Evolutionary conservation across 2,329 filamentous ascomycete genomes (phyloP), one percentile per base, ranked within the genome.

Genomic region (Raffaelea deltoideospora): DNA sequence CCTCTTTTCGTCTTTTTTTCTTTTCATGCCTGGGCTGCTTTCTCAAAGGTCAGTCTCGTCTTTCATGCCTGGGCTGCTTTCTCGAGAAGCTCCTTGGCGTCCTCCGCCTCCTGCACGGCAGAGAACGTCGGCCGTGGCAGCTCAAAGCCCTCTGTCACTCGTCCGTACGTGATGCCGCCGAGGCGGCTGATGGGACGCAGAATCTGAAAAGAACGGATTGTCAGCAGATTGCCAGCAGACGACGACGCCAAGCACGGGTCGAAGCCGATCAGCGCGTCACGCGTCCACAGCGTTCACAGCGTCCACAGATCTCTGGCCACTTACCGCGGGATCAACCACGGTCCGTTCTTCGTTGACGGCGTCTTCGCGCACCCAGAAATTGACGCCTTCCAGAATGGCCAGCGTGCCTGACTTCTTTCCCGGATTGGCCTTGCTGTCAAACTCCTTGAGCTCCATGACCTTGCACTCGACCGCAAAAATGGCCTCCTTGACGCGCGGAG

Each of bases 281-380:
- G n/a, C n/a, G n/a, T n/a, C n/a, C n/a, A n/a, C n/a, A n/a, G n/a
- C n/a, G n/a, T n/a, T n/a, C n/a, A n/a, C n/a, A n/a, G n/a, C n/a
- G n/a, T n/a, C n/a, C n/a, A n/a, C n/a, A n/a, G n/a, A n/a, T n/a
- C n/a, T n/a, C n/a, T n/a, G n/a, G 29, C 11, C 29, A 60, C 69
- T 59, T 52, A 78, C 72, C 36, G 60, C 68, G 10, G 83, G 73
- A 54, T 92, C 81, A 39, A 96, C 64, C 30, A 83, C 48, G 45
- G 75, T 84, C 50, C 65, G 69, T 9, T 85, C 77, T 51, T 82
- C 73, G 48, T 93, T 83, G 42, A 94, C 62, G 3, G 86, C 86
- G 58, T 95, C 88, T 53, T 92, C 84, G 37, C 87, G 63, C 2
- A 77, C 85, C 85, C 87, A 95, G 52, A 95, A 94, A 21, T 78